A percentile compares a stretch with the other conserved stretches of the same genome.
phyloP scores from a whole-genome alignment of 208 protist genomes.

The Leishmania guyanensis region DNA sequence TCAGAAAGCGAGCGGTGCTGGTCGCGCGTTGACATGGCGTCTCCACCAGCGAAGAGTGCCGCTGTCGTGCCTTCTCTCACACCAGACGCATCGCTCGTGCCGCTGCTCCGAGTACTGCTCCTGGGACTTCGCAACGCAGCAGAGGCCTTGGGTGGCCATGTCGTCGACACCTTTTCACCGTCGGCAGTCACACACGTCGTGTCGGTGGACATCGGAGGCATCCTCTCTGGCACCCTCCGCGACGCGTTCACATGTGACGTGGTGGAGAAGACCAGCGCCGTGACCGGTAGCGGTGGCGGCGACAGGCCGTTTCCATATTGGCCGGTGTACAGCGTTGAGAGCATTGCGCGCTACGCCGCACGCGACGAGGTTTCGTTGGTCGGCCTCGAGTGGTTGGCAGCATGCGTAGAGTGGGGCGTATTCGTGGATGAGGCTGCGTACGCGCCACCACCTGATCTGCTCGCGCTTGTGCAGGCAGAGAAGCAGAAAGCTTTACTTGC shows the following conservation, averaged over 20 bases:
- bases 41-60: not conserved
- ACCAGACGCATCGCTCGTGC: constrained; percentile 12
- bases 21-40: not conserved
- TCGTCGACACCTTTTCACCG: constrained; percentile 37
- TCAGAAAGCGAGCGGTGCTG: not conserved
- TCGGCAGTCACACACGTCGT: constrained; percentile 76
- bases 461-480: not conserved
- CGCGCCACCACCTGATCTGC: constrained; percentile 8
- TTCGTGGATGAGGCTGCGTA: constrained; percentile 61
- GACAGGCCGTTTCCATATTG: constrained; percentile 12
- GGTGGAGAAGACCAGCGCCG: not conserved
- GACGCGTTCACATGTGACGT: constrained; percentile 22
- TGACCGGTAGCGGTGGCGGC: not conserved
- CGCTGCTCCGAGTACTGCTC: constrained; percentile 53
- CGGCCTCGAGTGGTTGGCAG: constrained; percentile 46
- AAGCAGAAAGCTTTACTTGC: constrained; percentile 1
- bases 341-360: constrained; percentile 13
- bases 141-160: constrained; percentile 56
- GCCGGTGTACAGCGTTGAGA: constrained; percentile 15
- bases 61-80: not conserved
- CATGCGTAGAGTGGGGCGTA: constrained; percentile 57
- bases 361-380: constrained; percentile 48
- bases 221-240: constrained; percentile 35
- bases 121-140: constrained; percentile 51
- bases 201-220: constrained; percentile 53